Evolutionary conservation across 208 protist genomes (phyloP).

Genomic region (Porcisia deanei): DNA sequence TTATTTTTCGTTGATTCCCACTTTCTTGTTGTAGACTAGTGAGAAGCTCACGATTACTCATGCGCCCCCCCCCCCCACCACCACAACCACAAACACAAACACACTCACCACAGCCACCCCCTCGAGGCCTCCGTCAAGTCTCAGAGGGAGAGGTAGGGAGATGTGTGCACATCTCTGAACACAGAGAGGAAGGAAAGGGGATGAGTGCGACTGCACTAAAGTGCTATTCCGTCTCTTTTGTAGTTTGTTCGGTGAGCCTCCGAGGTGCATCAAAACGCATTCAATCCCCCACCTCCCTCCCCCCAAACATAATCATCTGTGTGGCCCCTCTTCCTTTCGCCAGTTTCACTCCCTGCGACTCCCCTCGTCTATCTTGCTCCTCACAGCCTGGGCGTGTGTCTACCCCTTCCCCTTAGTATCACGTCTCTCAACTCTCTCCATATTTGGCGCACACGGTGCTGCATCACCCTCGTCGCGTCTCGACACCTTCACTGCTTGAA

Average conservation of each 20-base stretch:
- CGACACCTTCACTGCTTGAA: neutral
- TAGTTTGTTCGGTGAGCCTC: neutral
- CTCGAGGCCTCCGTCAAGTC: neutral
- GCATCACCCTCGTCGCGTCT: neutral
- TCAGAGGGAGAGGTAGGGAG: neutral
- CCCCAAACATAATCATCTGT: neutral
- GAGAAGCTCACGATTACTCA: neutral
- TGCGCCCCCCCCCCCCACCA: neutral
- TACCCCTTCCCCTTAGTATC: neutral
- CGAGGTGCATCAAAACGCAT: neutral
- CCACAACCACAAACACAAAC: no score
- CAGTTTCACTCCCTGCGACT: neutral
- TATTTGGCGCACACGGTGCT: neutral
- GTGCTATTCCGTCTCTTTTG: slow-evolving; percentile 10
- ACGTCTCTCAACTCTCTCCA: slow-evolving; percentile 7
- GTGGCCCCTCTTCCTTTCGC: neutral
- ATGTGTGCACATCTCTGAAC: slow-evolving; percentile 3
- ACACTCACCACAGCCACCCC: neutral
- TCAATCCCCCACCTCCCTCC: neutral
- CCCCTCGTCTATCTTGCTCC: neutral
- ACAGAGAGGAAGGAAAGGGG: neutral
- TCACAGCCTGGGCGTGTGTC: neutral
- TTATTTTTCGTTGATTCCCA: neutral
- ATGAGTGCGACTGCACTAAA: neutral
- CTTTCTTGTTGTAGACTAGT: neutral